Base-by-base conservation (phyloP, 306 rosid species). In the Casuarina equisetifolia region DNA sequence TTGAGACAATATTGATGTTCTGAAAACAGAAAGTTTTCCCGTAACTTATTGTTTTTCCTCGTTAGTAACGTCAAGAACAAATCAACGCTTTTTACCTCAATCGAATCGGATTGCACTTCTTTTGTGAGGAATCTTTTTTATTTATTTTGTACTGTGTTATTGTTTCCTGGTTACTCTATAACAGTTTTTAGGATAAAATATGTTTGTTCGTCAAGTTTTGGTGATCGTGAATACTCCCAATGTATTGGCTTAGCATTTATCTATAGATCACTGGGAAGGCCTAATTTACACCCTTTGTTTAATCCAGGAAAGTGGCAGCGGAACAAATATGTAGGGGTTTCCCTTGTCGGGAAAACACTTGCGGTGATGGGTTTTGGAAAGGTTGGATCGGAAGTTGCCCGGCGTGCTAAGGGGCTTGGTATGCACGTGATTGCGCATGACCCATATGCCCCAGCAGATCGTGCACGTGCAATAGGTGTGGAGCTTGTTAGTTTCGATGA, bases 361-460 rank as follows among this genome's bases (percentile, higher is more conserved):
- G 98, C 96, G 2, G 93, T 96, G 52, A 66, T 96, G 94, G 99
- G 99, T n/a, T 96, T 96, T 36, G 99, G 99, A 10, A 96, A 96
- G 87, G 99, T 96, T 69, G 99, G 99, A 74, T 64, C 98, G 63
- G 99, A 96, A 83, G 99, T 96, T 82, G 97, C 99, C 48, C 90
- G 99, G 42, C 91, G 99, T 51, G 99, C 99, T 39, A 96, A 86
- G 91, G 99, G 99, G 25, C 97, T 96, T 61, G 99, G 99, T 7
- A 96, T 96, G 99, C 91, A 89, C 63, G 99, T 96, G 67, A 92
- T 96, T 70, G 88, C 99, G 3, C 99, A 96, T 48, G 99, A 96
- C 32, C 99, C 99, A 0, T 96, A 96, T 83, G 97, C 99, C 11
- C 91, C 98, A 2, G 96, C 96, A 9, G 99, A 96, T 49, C 99